These are phyloP conservation scores for Paramecium biaurelia DNA, from an alignment of 73 alveolate species.

Conservation along the genomic window DNA sequence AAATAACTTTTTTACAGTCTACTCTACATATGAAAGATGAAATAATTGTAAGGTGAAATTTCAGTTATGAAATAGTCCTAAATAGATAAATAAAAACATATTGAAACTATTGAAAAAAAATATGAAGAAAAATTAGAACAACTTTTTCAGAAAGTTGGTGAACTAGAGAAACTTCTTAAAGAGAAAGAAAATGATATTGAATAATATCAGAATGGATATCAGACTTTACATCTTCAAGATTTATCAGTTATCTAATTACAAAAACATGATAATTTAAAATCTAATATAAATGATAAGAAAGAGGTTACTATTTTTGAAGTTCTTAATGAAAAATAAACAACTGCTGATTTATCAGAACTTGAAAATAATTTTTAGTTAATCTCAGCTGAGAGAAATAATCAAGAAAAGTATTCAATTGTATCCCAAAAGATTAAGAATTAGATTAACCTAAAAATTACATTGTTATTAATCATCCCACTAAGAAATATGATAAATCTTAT, in stretches of 20 bases:
- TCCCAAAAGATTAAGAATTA: neutral
- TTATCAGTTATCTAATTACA: neutral
- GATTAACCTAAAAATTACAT: neutral
- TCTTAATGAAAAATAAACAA: constrained; percentile 24
- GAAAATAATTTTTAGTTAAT: constrained; percentile 41
- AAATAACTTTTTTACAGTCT: neutral
- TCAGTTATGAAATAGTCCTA: neutral
- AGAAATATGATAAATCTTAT: constrained; percentile 48
- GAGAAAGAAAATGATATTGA: constrained; percentile 52
- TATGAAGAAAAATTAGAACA: neutral
- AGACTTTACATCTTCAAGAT: constrained; percentile 24
- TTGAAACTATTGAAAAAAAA: neutral
- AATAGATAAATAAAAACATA: neutral
- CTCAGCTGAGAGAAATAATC: constrained; percentile 12
- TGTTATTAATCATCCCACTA: constrained; percentile 7
- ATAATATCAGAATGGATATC: constrained; percentile 20
- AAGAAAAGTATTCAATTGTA: neutral
- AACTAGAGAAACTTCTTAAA: neutral
- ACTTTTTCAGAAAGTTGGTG: neutral
- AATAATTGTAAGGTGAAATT: neutral
- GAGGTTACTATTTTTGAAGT: constrained; percentile 41
- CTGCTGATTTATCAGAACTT: constrained; percentile 38
- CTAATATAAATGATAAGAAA: constrained; percentile 27
- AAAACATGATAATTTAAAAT: neutral
- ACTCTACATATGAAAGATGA: neutral